phyloP scores from a whole-genome alignment of 108 stramenopile species.

The Pseudonitzschia multiseries region DNA sequence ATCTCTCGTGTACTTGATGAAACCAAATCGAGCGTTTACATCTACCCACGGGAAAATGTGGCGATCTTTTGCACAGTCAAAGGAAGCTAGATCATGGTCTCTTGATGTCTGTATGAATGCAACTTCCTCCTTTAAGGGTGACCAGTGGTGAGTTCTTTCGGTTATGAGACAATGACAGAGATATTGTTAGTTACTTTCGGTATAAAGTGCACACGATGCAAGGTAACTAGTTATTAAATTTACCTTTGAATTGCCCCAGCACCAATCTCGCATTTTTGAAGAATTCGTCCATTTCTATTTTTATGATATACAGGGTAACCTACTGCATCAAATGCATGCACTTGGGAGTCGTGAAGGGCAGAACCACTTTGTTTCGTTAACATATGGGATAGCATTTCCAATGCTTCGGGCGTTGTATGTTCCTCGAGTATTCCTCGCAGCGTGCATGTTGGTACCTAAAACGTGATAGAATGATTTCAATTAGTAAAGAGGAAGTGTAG shows the following conservation, averaged over 20 bases:
- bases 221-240: not conserved
- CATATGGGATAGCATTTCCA: slow-evolving; percentile 79
- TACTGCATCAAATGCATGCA: slow-evolving; percentile 87
- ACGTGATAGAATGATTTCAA: not conserved
- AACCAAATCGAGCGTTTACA: slow-evolving; percentile 84
- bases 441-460: slow-evolving; percentile 72
- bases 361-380: slow-evolving; percentile 88
- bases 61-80: slow-evolving; percentile 88
- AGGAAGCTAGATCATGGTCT: slow-evolving; percentile 63
- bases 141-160: slow-evolving; percentile 83
- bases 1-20: slow-evolving; percentile 53
- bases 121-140: slow-evolving; percentile 82
- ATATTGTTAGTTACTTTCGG: not conserved
- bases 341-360: slow-evolving; percentile 81
- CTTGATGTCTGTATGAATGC: slow-evolving; percentile 69
- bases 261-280: slow-evolving; percentile 70
- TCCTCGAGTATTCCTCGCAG: slow-evolving; percentile 80
- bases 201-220: not conserved
- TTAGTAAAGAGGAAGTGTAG: not conserved
- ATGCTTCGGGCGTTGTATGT: slow-evolving; percentile 85
- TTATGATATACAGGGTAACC: slow-evolving; percentile 80
- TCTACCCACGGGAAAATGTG: slow-evolving; percentile 88
- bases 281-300: slow-evolving; percentile 75
- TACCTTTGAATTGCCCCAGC: slow-evolving; percentile 45
- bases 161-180: not conserved